These are phyloP conservation scores for Suaeda aralocaspica DNA, from an alignment of 148 eudicot genomes.

Conservation along the genomic window DNA sequence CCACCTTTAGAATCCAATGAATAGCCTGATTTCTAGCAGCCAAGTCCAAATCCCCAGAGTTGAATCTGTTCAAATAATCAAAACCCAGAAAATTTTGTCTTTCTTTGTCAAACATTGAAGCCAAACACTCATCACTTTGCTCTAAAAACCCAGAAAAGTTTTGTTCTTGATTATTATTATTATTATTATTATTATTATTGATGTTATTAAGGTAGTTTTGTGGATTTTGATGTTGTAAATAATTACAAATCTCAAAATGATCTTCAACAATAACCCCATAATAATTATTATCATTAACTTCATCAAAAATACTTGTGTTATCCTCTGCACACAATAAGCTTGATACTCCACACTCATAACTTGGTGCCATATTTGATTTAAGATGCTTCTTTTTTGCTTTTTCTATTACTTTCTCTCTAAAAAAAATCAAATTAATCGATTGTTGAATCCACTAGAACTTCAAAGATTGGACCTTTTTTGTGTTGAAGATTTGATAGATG, in stretches of 20 bases:
- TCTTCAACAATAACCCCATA: slow-evolving; percentile 30
- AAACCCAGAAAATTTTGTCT: slow-evolving; percentile 34
- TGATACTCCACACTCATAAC: slow-evolving; percentile 50
- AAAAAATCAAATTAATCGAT: slow-evolving; percentile 20
- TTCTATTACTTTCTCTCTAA: slow-evolving; percentile 9
- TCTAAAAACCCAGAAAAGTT: slow-evolving; percentile 22
- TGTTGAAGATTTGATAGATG: not conserved
- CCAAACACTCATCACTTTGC: slow-evolving; percentile 50
- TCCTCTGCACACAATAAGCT: slow-evolving; percentile 69
- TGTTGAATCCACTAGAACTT: slow-evolving; percentile 18
- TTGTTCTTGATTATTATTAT: slow-evolving; percentile 12
- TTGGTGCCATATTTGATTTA: slow-evolving; percentile 42
- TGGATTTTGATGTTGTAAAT: slow-evolving; percentile 25
- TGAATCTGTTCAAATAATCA: slow-evolving; percentile 55
- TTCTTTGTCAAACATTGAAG: slow-evolving; percentile 45
- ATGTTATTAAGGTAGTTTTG: not conserved
- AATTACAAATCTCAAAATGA: slow-evolving; percentile 28
- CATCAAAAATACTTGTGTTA: slow-evolving; percentile 38
- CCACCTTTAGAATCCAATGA: slow-evolving; percentile 78
- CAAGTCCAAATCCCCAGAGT: slow-evolving; percentile 57
- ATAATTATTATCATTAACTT: slow-evolving; percentile 33
- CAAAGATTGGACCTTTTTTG: not conserved
- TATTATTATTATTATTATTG: not conserved
- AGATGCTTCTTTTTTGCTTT: not conserved
- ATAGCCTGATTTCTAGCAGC: slow-evolving; percentile 53